Conservation (phyloP, 495 filamentous ascomycete genomes). For the Aspergillus sclerotiicarbonarius region DNA sequence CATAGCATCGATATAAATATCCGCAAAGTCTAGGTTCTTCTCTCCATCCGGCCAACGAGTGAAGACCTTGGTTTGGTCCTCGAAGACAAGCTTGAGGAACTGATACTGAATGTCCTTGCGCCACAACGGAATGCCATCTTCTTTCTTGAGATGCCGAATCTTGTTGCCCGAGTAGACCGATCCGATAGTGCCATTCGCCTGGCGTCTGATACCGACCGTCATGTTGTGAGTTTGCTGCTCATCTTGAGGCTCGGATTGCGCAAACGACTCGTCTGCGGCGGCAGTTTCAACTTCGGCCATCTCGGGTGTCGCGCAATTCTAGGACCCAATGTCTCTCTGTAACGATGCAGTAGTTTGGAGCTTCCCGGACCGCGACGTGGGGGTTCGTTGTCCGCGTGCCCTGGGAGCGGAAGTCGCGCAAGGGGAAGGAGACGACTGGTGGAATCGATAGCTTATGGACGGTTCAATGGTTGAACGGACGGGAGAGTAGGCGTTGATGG, state of each 20-base stretch:
- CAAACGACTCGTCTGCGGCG: slow-evolving; percentile 48
- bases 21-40: slow-evolving; percentile 80
- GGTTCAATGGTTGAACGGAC: slow-evolving; percentile 2
- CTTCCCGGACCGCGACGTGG: not conserved
- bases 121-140: slow-evolving; percentile 95
- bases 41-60: slow-evolving; percentile 74
- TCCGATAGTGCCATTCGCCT: slow-evolving; percentile 63
- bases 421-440: not conserved
- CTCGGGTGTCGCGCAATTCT: slow-evolving; percentile 4
- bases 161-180: slow-evolving; percentile 85
- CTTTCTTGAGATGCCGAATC: slow-evolving; percentile 94
- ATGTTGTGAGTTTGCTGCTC: slow-evolving; percentile 49
- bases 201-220: slow-evolving; percentile 58
- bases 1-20: slow-evolving; percentile 98
- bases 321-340: not conserved
- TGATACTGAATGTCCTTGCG: slow-evolving; percentile 96
- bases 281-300: slow-evolving; percentile 44
- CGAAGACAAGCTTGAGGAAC: slow-evolving; percentile 88
- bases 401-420: slow-evolving; percentile 3
- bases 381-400: slow-evolving; percentile 6
- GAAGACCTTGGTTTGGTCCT: slow-evolving; percentile 80
- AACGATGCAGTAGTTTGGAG: not conserved
- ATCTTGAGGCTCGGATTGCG: slow-evolving; percentile 40
- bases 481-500: not conserved
- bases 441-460: slow-evolving; percentile 5